phyloP scores from a whole-genome alignment of 352 stramenopile species.

The Phytophthora vignae region DNA sequence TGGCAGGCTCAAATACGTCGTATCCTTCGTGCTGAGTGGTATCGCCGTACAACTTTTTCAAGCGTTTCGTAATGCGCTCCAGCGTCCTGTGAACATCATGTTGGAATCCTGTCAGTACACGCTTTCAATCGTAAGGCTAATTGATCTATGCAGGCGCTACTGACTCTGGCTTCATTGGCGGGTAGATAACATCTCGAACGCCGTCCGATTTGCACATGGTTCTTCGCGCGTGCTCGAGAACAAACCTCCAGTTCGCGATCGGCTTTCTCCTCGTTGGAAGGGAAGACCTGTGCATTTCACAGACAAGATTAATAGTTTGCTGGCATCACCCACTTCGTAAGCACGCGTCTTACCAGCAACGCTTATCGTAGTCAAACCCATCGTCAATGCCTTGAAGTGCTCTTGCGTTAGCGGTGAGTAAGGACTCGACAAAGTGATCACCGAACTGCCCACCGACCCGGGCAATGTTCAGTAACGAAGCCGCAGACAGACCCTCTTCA shows the following conservation, averaged over 20 bases:
- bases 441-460: slow-evolving; percentile 46
- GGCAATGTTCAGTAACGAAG: slow-evolving; percentile 37
- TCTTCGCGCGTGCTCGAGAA: slow-evolving; percentile 58
- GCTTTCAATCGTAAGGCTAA: neutral
- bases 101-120: slow-evolving; percentile 6
- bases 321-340: neutral
- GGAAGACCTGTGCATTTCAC: slow-evolving; percentile 47
- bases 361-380: slow-evolving; percentile 41
- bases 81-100: slow-evolving; percentile 51
- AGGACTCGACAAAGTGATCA: slow-evolving; percentile 53
- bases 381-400: slow-evolving; percentile 53
- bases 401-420: slow-evolving; percentile 53
- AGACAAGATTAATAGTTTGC: slow-evolving; percentile 5
- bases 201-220: slow-evolving; percentile 20
- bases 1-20: slow-evolving; percentile 39
- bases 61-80: slow-evolving; percentile 63
- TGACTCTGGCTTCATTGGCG: slow-evolving; percentile 50
- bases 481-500: slow-evolving; percentile 15
- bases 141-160: slow-evolving; percentile 6
- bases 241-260: slow-evolving; percentile 77
- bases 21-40: slow-evolving; percentile 61
- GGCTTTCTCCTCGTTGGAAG: slow-evolving; percentile 65
- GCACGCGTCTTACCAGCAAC: slow-evolving; percentile 45
- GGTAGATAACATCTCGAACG: slow-evolving; percentile 24
- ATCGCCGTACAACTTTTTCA: slow-evolving; percentile 61